A percentile compares a stretch with the other conserved stretches of the same genome.
Evolutionary conservation across 2,329 filamentous ascomycete genomes (phyloP).

Genomic region (Epichloe sibirici): DNA sequence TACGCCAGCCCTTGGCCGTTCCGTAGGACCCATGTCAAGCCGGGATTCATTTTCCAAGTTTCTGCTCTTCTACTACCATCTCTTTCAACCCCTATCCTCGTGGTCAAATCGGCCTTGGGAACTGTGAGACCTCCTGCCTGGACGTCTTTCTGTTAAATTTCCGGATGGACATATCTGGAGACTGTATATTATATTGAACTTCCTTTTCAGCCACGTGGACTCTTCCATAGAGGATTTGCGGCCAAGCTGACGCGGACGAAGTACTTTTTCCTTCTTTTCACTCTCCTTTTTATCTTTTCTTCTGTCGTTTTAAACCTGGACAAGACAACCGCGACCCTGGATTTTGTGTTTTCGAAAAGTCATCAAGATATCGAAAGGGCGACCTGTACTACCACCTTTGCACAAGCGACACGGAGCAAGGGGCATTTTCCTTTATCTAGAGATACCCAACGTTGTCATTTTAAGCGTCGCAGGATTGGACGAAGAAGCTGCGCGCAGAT

Average conservation of each 20-base stretch:
- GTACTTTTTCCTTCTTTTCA: neutral
- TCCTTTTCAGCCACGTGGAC: conserved; percentile 8
- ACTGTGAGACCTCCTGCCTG: neutral
- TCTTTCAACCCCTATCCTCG: neutral
- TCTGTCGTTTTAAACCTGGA: neutral
- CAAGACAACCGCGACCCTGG: conserved; percentile 9
- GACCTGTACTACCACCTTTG: conserved; percentile 22
- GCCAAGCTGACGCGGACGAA: neutral
- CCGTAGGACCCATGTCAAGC: neutral
- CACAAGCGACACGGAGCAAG: conserved; percentile 13
- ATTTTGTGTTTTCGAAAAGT: conserved; percentile 9
- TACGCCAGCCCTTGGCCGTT: neutral
- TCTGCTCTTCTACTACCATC: neutral
- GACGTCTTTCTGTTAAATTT: neutral
- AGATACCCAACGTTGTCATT: conserved; percentile 22
- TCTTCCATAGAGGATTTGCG: conserved; percentile 1
- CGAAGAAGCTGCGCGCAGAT: conserved; percentile 6
- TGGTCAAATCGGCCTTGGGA: neutral
- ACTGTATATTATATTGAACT: conserved; percentile 6
- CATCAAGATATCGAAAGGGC: conserved; percentile 11
- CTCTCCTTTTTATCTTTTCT: neutral
- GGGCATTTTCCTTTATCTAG: conserved; percentile 21
- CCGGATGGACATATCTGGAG: conserved; percentile 7
- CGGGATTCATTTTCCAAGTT: neutral
- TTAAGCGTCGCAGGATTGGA: conserved; percentile 4